Evolutionary conservation across 495 filamentous ascomycete genomes (phyloP).

Genomic region (Tuber melanosporum): DNA sequence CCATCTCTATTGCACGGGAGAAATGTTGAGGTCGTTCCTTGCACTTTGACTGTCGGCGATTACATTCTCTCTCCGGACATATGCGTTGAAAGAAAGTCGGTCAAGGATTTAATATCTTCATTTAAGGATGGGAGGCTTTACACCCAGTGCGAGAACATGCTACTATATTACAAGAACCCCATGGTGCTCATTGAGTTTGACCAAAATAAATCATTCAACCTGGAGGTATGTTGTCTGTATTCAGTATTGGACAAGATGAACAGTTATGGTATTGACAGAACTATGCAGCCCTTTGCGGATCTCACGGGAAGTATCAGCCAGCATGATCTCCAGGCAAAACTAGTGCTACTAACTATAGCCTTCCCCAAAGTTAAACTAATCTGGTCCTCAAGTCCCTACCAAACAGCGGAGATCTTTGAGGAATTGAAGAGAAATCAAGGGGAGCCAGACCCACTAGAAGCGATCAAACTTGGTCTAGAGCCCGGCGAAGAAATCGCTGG

Average conservation of each 20-base stretch:
- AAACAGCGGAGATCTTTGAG: conserved; percentile 94
- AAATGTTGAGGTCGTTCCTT: conserved; percentile 77
- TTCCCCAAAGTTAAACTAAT: conserved; percentile 86
- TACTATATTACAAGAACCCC: conserved; percentile 79
- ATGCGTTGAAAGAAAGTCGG: conserved; percentile 88
- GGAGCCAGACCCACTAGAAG: conserved; percentile 85
- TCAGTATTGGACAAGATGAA: background rate
- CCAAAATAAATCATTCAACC: conserved; percentile 91
- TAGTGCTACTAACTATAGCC: conserved; percentile 86
- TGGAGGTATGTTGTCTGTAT: conserved; percentile 52
- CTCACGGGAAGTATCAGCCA: conserved; percentile 31
- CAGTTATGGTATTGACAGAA: background rate
- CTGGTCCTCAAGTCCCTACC: conserved; percentile 88
- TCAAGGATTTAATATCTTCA: conserved; percentile 83
- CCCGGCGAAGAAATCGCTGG: conserved; percentile 50
- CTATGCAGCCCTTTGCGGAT: conserved; percentile 42
- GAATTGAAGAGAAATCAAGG: conserved; percentile 79
- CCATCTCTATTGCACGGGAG: conserved; percentile 86
- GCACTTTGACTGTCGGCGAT: conserved; percentile 93
- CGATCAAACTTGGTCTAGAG: conserved; percentile 75
- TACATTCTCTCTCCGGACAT: conserved; percentile 87
- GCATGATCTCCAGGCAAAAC: conserved; percentile 75
- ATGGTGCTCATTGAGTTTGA: conserved; percentile 97
- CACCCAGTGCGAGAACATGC: conserved; percentile 89
- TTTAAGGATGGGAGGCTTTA: conserved; percentile 87